These are phyloP conservation scores for Drechslera avenae DNA, from an alignment of 2,329 filamentous ascomycete genomes.

Conservation along the genomic window DNA sequence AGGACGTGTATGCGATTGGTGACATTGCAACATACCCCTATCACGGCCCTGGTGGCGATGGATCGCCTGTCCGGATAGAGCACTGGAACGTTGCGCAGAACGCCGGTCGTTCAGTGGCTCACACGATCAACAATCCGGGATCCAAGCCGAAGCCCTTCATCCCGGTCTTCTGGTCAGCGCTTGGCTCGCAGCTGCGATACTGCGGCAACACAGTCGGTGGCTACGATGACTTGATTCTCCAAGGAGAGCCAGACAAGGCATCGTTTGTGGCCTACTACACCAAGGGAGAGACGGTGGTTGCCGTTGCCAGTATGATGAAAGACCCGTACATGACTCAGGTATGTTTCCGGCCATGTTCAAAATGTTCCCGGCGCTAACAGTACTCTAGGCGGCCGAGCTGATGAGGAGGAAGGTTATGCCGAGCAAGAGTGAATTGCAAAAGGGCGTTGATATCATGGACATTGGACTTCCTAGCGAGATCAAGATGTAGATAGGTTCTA, in stretches of 20 bases:
- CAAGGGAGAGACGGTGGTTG: constrained; percentile 83
- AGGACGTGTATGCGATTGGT: constrained; percentile 89
- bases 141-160: constrained; percentile 74
- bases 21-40: constrained; percentile 97
- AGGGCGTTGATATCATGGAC: constrained; percentile 59
- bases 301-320: constrained; percentile 86
- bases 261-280: constrained; percentile 92
- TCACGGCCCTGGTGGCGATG: constrained; percentile 81
- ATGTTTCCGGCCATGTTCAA: too few relatives aligned
- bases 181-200: constrained; percentile 88
- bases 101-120: constrained; percentile 78
- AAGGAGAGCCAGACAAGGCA: constrained; percentile 70
- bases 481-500: constrained; percentile 45
- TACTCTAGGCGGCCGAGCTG: constrained; percentile 67
- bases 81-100: constrained; percentile 99
- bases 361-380: too few relatives aligned
- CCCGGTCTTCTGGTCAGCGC: constrained; percentile 94
- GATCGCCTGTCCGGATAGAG: constrained; percentile 80
- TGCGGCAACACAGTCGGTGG: constrained; percentile 84
- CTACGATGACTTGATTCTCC: constrained; percentile 83
- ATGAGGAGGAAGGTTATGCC: constrained; percentile 86
- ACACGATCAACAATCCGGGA: constrained; percentile 72
- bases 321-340: constrained; percentile 72
- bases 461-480: constrained; percentile 53
- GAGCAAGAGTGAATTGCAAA: constrained; percentile 74